phyloP scores from a whole-genome alignment of 345 rosid genomes.

The Arabis hirsuta region DNA sequence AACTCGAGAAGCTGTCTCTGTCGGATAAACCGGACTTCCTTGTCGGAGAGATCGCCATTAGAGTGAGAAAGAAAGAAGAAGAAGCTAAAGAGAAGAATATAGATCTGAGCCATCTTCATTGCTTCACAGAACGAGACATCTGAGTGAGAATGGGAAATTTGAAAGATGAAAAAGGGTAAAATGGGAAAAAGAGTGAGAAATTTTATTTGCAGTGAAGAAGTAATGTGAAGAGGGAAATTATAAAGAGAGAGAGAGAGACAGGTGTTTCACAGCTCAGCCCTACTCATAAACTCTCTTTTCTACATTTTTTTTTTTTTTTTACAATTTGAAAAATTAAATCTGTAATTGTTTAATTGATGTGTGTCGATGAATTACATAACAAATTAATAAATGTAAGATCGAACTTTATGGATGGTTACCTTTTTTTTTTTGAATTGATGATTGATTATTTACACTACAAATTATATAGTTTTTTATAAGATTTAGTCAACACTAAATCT shows the following conservation, averaged over 20 bases:
- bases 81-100: constrained; percentile 15
- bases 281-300: background rate
- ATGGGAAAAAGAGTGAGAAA: constrained; percentile 7
- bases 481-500: constrained; percentile 37
- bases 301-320: background rate
- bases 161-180: constrained; percentile 32
- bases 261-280: constrained; percentile 38
- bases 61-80: constrained; percentile 42
- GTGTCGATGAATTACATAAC: constrained; percentile 4
- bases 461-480: constrained; percentile 1
- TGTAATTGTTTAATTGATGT: background rate
- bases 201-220: constrained; percentile 1
- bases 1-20: constrained; percentile 90
- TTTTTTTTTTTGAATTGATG: constrained; percentile 33
- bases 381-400: constrained; percentile 28
- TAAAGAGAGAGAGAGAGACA: constrained; percentile 44
- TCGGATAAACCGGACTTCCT: constrained; percentile 58
- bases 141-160: constrained; percentile 32
- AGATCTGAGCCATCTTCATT: constrained; percentile 58
- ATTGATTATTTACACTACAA: constrained; percentile 30
- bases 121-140: constrained; percentile 70
- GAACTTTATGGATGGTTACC: constrained; percentile 12
- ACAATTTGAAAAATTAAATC: background rate
- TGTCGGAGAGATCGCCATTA: constrained; percentile 57
- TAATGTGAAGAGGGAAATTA: constrained; percentile 27